These are phyloP conservation scores for Geotrichum histeridarum DNA, from an alignment of 1,139 yeast genomes.

Conservation along the genomic window DNA sequence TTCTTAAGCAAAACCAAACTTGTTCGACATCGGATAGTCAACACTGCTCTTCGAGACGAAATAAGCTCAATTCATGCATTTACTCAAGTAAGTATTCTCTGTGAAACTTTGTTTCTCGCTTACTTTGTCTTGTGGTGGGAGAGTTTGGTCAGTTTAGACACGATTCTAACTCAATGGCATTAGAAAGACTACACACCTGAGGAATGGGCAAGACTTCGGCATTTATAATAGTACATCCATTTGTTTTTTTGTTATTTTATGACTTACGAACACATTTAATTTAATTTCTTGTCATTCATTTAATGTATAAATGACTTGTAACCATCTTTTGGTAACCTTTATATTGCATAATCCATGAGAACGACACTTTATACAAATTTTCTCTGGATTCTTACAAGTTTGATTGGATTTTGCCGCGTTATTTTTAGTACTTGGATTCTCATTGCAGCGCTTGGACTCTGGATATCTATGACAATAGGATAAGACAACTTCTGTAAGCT, in stretches of 20 bases:
- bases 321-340: too few relatives aligned
- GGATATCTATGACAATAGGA: too few relatives aligned
- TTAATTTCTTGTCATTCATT: too few relatives aligned
- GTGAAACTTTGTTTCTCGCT: conserved; percentile 23
- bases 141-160: not conserved
- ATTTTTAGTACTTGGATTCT: too few relatives aligned
- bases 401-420: too few relatives aligned
- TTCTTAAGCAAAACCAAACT: conserved; percentile 81
- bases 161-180: not conserved
- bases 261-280: not conserved
- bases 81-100: conserved; percentile 74
- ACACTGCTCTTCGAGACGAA: conserved; percentile 71
- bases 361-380: too few relatives aligned
- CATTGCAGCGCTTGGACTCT: too few relatives aligned
- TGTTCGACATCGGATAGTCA: conserved; percentile 81
- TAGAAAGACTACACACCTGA: conserved; percentile 33
- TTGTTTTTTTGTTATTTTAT: not conserved
- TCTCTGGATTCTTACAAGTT: too few relatives aligned
- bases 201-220: conserved; percentile 28
- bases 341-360: too few relatives aligned
- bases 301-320: too few relatives aligned
- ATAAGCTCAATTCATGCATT: conserved; percentile 88
- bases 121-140: not conserved
- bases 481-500: too few relatives aligned
- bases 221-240: not conserved